Evolutionary conservation across 2,329 filamentous ascomycete species (phyloP), one percentile per base, ranked within the genome.

Genomic region (Fusarium sp.): DNA sequence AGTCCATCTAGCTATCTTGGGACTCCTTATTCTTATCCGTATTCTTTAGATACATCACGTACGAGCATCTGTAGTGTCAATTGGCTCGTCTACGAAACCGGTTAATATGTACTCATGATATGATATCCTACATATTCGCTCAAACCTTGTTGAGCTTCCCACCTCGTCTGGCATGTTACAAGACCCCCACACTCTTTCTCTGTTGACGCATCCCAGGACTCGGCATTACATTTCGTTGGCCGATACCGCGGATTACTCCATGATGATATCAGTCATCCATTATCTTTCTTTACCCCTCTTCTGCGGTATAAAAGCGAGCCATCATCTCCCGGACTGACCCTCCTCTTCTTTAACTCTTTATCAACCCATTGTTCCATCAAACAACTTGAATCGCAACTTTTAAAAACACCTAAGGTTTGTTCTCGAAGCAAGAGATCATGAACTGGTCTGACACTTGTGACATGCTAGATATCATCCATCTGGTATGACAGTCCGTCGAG

Each of bases 401-500:
- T 62, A 50, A 20, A 34, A 60, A 37, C 61, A 39, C 16, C 37
- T 27, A 76, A 78, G 75, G 76, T 78, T 77, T 75, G 76, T 50
- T 45, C 65, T 50, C 14, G 13, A 25, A n/a, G 2, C 8, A 14
- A 34, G 30, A 60, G 20, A 10, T 25, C 57, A 37, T 37, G 57
- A 56, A n/a, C 32, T 58, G 67, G 63, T 67, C 77, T 78, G 68
- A 78, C 77, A 71, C 68, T 35, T 70, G 66, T 68, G 52, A 68
- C 50, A 75, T 64, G n/a, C 75, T 70, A 78, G 77, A 77, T 77
- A 66, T 64, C 68, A 70, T 56, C 67, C 32, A 41, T 50, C 52
- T 61, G 78, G 80, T 82, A 82, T 73, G 76, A 74, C 70, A 45
- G 63, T 72, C 73, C 70, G 61, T 67, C 52, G 54, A 66, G 71